These are phyloP conservation scores for Avicennia marina DNA, from an alignment of 257 asterid genomes.

Conservation along the genomic window DNA sequence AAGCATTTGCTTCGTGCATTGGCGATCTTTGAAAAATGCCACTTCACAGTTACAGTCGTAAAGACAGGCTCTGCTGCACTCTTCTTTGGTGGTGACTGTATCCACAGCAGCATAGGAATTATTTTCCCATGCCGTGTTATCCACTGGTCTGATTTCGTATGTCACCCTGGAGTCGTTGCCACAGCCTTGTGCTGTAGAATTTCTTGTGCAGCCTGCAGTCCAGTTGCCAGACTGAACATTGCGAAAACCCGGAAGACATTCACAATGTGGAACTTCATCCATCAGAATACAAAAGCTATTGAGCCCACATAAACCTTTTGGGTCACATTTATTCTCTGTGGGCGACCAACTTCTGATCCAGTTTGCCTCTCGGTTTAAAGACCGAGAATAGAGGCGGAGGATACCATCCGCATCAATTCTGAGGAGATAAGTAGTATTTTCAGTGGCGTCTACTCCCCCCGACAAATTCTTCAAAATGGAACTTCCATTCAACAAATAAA, in stretches of 20 bases:
- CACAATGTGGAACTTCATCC: neutral
- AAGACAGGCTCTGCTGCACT: slow-evolving; percentile 23
- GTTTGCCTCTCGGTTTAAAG: neutral
- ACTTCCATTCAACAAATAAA: slow-evolving; percentile 16
- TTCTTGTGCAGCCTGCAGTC: neutral
- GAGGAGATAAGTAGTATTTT: slow-evolving; percentile 18
- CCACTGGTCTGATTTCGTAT: neutral
- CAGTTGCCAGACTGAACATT: neutral
- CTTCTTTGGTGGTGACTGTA: neutral
- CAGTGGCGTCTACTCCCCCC: slow-evolving; percentile 6
- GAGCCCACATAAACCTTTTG: slow-evolving; percentile 37
- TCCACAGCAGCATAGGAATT: neutral
- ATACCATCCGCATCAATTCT: slow-evolving; percentile 44
- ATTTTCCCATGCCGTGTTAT: neutral
- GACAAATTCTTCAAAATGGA: slow-evolving; percentile 18
- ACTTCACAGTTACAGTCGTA: slow-evolving; percentile 52
- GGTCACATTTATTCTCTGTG: neutral
- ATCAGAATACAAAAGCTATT: slow-evolving; percentile 10
- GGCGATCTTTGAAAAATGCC: neutral
- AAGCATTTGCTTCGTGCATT: neutral
- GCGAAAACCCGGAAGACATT: neutral
- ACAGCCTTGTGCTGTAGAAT: neutral
- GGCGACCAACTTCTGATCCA: neutral
- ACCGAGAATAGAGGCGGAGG: neutral
- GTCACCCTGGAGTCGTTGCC: neutral